phyloP scores from a whole-genome alignment of 768 basidiomycete genomes.

The Boletus reticuloceps region DNA sequence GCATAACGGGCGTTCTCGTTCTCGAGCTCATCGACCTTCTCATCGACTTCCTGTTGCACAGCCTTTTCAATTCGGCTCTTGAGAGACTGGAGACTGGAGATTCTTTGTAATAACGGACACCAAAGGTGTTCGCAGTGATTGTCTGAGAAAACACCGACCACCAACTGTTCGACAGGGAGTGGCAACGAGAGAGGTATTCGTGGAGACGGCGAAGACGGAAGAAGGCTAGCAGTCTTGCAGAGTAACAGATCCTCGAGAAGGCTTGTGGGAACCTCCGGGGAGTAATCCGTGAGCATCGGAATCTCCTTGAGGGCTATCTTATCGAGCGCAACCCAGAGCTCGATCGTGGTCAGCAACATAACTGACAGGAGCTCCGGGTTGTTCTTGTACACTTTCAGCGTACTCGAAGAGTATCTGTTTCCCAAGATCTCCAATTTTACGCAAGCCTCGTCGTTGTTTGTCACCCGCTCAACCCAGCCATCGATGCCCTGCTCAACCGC shows the following conservation, averaged over 20 bases:
- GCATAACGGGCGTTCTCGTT: constrained; percentile 21
- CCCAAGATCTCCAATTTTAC: constrained; percentile 22
- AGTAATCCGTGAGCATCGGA: constrained; percentile 30
- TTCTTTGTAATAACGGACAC: constrained; percentile 34
- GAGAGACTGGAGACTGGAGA: constrained; percentile 26
- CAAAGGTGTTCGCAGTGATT: constrained; percentile 22
- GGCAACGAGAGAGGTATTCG: constrained; percentile 33
- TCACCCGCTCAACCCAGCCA: constrained; percentile 31
- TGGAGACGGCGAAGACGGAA: constrained; percentile 26
- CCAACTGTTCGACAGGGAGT: constrained; percentile 5
- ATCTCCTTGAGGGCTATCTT: constrained; percentile 15
- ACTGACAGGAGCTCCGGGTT: constrained; percentile 41
- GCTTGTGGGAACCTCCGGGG: constrained; percentile 30
- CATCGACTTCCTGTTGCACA: constrained; percentile 12
- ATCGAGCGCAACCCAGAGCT: constrained; percentile 40
- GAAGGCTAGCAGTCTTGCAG: constrained; percentile 27
- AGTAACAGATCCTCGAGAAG: constrained; percentile 31
- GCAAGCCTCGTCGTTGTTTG: constrained; percentile 10
- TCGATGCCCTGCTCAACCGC: constrained; percentile 32
- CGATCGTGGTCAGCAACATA: constrained; percentile 39
- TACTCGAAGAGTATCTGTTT: constrained; percentile 25
- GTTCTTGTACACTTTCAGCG: constrained; percentile 25
- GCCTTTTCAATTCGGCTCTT: constrained; percentile 31
- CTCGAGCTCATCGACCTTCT: constrained; percentile 31
- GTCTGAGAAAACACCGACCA: constrained; percentile 36